These are phyloP conservation scores for Barnettozyma californica DNA, from an alignment of 805 yeast species.

Conservation along the genomic window DNA sequence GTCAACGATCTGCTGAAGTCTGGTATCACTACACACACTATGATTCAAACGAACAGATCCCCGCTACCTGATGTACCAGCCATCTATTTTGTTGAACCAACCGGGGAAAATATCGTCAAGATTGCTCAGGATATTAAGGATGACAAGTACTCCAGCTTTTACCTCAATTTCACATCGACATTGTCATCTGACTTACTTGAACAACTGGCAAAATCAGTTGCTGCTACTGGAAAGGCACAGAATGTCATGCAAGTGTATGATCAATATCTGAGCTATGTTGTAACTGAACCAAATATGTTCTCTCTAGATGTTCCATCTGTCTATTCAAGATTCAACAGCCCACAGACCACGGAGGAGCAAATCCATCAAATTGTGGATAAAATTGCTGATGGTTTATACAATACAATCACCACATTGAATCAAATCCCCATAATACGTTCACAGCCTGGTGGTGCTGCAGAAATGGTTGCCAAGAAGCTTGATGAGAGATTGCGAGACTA, in stretches of 20 bases:
- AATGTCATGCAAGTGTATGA: conserved; percentile 86
- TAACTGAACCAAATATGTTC: conserved; percentile 88
- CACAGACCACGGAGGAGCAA: conserved; percentile 66
- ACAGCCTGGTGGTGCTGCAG: conserved; percentile 92
- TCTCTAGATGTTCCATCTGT: conserved; percentile 64
- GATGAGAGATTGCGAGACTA: conserved; percentile 83
- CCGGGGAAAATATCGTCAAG: conserved; percentile 61
- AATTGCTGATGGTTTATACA: conserved; percentile 76
- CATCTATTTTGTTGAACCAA: conserved; percentile 86
- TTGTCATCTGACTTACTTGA: conserved; percentile 76
- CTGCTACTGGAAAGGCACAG: conserved; percentile 61
- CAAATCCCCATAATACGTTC: conserved; percentile 87
- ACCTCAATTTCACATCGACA: conserved; percentile 82
- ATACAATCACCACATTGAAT: conserved; percentile 70
- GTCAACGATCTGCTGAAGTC: conserved; percentile 86
- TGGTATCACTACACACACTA: conserved; percentile 87
- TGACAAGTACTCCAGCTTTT: conserved; percentile 73
- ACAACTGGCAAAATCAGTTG: conserved; percentile 79
- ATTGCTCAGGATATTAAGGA: conserved; percentile 69
- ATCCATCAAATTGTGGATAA: conserved; percentile 63
- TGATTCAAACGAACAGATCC: conserved; percentile 67
- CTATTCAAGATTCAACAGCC: conserved; percentile 65
- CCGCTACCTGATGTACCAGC: conserved; percentile 93
- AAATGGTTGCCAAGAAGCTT: conserved; percentile 80
- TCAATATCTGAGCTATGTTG: conserved; percentile 87